Evolutionary conservation across 2,329 filamentous ascomycete species (phyloP), one percentile per base, ranked within the genome.

Genomic region (Mycosphaerelloides madeirae): DNA sequence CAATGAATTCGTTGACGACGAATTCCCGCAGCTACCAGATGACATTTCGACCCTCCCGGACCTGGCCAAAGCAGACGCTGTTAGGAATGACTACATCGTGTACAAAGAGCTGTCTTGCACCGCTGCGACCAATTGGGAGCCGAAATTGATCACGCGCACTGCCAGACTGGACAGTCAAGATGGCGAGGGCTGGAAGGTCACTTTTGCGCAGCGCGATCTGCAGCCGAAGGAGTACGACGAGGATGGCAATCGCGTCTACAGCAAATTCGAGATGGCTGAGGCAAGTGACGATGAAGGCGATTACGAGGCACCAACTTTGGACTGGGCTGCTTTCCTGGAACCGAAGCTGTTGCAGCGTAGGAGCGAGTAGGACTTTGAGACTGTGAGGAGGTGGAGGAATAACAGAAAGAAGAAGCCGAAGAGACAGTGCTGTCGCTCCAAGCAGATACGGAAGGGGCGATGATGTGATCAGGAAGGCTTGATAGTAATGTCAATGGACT

Each of bases 221-320:
- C 66, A 75, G 11, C 65, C 74, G 4, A 74, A 78, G 42, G 62
- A 81, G 50, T 83, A 78, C 57, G 81, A 91, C 54, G 74, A 80
- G 31, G 83, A 84, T 0, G 88, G 87, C 0, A 73, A 84, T 49
- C 77, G 87, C 8, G 66, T 87, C 8, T 95, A 91, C 56, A 81
- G 77, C 50, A 85, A 82, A 46, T 93, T 94, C 53, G 87, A 94
- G 57, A 81, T 81, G 55, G 78, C 78, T 9, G 60, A 61, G 6
- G 76, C 81, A 6, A 78, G 80, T 9, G 80, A 79, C 11, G 77
- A 78, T 1, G 73, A 75, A 12, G 71, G 71, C 8, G 67, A 56
- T 7, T 59, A 54, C 6, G 68, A 72, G 3, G 31, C 43, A 6
- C 31, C 39, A 15, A 42, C 29, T 19, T 34, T 28, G 7, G 22